Evolutionary conservation across 768 basidiomycete genomes (phyloP).

Genomic region (Lactarius psammicola): DNA sequence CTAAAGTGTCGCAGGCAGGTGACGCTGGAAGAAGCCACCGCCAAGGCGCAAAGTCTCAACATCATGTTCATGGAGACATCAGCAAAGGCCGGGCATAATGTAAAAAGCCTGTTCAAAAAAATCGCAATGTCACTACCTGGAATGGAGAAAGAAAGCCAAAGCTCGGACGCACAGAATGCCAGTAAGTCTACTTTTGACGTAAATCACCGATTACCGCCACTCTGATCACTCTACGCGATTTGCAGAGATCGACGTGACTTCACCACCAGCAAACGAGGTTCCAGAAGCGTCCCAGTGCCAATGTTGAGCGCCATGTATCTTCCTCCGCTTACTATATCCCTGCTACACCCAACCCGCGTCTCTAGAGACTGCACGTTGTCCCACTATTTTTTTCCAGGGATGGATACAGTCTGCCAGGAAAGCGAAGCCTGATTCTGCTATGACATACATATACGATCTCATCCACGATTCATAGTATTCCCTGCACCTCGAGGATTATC

Average conservation of each 20-base stretch:
- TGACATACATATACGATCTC: slow-evolving; percentile 30
- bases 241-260: slow-evolving; percentile 90
- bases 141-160: slow-evolving; percentile 79
- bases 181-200: slow-evolving; percentile 36
- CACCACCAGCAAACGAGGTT: slow-evolving; percentile 60
- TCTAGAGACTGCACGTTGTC: slow-evolving; percentile 19
- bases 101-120: slow-evolving; percentile 98
- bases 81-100: slow-evolving; percentile 98
- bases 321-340: slow-evolving; percentile 21
- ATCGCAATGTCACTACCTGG: slow-evolving; percentile 98
- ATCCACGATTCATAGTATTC: slow-evolving; percentile 95
- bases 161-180: slow-evolving; percentile 45
- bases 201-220: neutral
- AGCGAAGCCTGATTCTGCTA: slow-evolving; percentile 18
- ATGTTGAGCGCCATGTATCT: slow-evolving; percentile 53
- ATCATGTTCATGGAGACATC: slow-evolving; percentile 99
- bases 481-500: slow-evolving; percentile 87
- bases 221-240: neutral
- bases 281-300: slow-evolving; percentile 87
- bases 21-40: slow-evolving; percentile 95
- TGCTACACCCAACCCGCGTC: slow-evolving; percentile 26
- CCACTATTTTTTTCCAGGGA: slow-evolving; percentile 1
- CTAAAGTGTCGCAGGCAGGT: slow-evolving; percentile 69
- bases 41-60: slow-evolving; percentile 83
- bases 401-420: slow-evolving; percentile 5